Conservation (phyloP, 2,329 filamentous ascomycete genomes). For the Ophiocordyceps robertsii region DNA sequence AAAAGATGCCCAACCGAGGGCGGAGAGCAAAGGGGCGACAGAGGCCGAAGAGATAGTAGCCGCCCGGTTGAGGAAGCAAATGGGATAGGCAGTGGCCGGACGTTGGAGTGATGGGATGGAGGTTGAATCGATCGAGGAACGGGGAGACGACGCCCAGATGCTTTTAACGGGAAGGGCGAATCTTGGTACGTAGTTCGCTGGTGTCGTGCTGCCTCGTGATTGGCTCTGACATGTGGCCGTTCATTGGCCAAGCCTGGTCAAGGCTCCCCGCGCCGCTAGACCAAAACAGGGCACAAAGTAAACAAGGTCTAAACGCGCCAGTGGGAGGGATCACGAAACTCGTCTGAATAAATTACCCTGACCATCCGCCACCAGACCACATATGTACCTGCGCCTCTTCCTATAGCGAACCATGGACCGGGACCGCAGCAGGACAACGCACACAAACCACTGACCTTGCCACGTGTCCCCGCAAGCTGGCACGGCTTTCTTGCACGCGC, state of each 20-base stretch:
- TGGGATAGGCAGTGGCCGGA: background rate
- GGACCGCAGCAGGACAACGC: background rate
- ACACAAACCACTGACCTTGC: background rate
- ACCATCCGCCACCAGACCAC: background rate
- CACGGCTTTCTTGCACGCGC: background rate
- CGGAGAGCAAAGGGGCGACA: no score
- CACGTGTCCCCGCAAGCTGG: background rate
- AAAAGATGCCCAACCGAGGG: background rate
- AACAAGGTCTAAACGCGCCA: conserved; percentile 22
- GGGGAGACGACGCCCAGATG: conserved; percentile 1
- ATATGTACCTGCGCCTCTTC: background rate
- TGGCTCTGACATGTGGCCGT: background rate
- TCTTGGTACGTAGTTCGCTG: background rate
- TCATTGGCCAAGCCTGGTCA: background rate
- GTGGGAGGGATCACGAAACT: conserved; percentile 6
- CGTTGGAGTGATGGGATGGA: background rate
- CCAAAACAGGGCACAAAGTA: conserved; percentile 24
- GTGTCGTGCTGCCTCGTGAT: conserved; percentile 1
- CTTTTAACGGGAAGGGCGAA: conserved; percentile 1
- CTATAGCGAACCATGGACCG: background rate
- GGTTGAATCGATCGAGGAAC: background rate
- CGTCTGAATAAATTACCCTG: conserved; percentile 1
- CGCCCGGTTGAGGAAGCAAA: no score
- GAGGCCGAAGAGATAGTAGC: no score
- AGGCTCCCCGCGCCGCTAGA: conserved; percentile 13